Base-by-base conservation (phyloP, 2,329 filamentous ascomycete genomes). In the Aureobasidium sp. region DNA sequence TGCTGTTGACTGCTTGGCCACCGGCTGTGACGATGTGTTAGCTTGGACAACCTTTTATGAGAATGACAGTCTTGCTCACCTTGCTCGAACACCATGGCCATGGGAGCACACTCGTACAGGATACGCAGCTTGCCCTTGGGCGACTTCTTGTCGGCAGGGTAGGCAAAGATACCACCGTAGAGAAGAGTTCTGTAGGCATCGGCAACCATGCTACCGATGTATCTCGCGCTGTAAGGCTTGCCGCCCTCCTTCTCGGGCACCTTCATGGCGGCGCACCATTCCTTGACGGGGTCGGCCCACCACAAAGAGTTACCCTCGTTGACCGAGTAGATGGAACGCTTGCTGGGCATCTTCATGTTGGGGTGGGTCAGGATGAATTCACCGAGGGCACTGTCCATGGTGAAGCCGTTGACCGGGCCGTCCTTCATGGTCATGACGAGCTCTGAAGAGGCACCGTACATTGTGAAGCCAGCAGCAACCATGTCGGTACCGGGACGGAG, bases 351-450 rank as follows among this genome's bases (percentile, higher is more conserved):
- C 66, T 79, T 80, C 94, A 99, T 99, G 77, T 95, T 76, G 25
- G 94, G 94, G 77, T 99, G 94, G 15, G 93, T 95, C 62, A 99
- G 84, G 77, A 99, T 99, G 80, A 99, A 99, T 81, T 99, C 94
- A 77, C 94, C 94, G 53, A 99, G 85, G 19, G 91, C 89, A 74
- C 89, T 95, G 79, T 99, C 94, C 69, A 99, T 85, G 27, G 94
- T 99, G 81, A 99, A 99, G 69, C 94, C 94, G 77, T 97, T 96
- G 76, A 99, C 94, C 64, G 78, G 83, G 65, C 92, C 89, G 66
- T 86, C 90, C 76, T 88, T 89, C 91, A 97, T 96, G 67, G 94
- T 99, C 72, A 99, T 88, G 69, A 99, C 94, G 47, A 99, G 82
- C 79, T 97, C 93, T 4, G 94, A 86, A 3, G 92, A 96, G 67